A percentile compares a stretch with the other conserved stretches of the same genome.
Evolutionary conservation across 306 rosid species (phyloP).

Genomic region (Cicer judaicum): DNA sequence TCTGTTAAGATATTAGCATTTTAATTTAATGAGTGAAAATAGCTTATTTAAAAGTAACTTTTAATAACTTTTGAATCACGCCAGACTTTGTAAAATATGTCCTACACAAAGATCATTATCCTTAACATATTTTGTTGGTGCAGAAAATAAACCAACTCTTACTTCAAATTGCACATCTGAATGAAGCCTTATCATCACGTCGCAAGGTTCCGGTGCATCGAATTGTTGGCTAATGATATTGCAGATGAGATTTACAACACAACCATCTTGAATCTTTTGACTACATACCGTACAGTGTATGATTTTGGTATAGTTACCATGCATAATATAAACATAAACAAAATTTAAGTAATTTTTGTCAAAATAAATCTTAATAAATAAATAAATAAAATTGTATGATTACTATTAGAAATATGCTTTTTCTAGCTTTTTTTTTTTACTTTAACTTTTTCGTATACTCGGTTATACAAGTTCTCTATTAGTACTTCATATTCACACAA

Average conservation of each 20-base stretch:
- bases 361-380: background rate
- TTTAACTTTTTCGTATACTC: too few species aligned
- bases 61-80: background rate
- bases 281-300: background rate
- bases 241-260: conserved; percentile 15
- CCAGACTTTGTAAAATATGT: too few species aligned
- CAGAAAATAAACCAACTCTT: conserved; percentile 67
- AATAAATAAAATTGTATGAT: background rate
- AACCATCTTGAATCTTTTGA: background rate
- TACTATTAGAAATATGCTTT: background rate
- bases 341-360: background rate
- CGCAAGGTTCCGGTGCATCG: conserved; percentile 65
- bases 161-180: conserved; percentile 61
- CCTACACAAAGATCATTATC: background rate
- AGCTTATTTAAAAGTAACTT: background rate
- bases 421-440: too few species aligned
- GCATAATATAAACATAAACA: background rate
- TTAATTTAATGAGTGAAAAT: too few species aligned
- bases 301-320: background rate
- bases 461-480: too few species aligned
- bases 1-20: too few species aligned
- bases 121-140: background rate
- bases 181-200: conserved; percentile 57
- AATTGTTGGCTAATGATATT: conserved; percentile 38
- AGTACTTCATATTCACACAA: too few species aligned